Conservation (phyloP, 352 stramenopile genomes). For the Phytopythium aichiense region DNA sequence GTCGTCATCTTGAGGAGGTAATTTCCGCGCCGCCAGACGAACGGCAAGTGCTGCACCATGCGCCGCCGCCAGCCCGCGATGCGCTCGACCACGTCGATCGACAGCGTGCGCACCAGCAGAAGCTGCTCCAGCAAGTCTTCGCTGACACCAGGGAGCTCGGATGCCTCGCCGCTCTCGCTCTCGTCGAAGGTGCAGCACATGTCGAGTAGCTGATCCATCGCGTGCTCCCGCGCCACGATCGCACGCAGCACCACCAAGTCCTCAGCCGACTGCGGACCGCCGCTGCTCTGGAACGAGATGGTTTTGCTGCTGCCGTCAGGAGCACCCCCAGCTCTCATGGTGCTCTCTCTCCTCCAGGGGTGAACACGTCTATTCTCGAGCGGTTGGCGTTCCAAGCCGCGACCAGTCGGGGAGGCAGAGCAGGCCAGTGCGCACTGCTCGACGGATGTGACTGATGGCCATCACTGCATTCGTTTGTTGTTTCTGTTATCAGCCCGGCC, state of each 20-base stretch:
- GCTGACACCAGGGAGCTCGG: slow-evolving; percentile 8
- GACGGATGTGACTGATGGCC: background rate
- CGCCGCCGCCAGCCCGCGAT: slow-evolving; percentile 54
- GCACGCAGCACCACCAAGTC: slow-evolving; percentile 59
- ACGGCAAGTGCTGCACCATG: slow-evolving; percentile 57
- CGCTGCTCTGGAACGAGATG: slow-evolving; percentile 38
- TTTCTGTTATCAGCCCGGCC: background rate
- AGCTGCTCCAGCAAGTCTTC: slow-evolving; percentile 47
- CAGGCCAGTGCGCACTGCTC: background rate
- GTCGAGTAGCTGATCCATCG: slow-evolving; percentile 44
- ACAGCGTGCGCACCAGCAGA: slow-evolving; percentile 38
- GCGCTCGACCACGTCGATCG: slow-evolving; percentile 48
- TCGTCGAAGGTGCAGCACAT: slow-evolving; percentile 49
- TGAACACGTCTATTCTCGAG: background rate
- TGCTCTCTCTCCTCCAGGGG: background rate
- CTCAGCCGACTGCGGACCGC: slow-evolving; percentile 47
- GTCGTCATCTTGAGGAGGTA: slow-evolving; percentile 66
- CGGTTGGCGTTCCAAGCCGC: background rate
- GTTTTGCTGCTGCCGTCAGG: slow-evolving; percentile 13
- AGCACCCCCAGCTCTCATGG: background rate
- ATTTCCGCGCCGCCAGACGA: slow-evolving; percentile 57
- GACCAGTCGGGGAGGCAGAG: background rate
- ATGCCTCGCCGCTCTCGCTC: background rate
- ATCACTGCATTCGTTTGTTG: background rate
- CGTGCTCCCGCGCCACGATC: slow-evolving; percentile 59